phyloP scores from a whole-genome alignment of 2,329 filamentous ascomycete species.

The Paracoccidioides lutzii region DNA sequence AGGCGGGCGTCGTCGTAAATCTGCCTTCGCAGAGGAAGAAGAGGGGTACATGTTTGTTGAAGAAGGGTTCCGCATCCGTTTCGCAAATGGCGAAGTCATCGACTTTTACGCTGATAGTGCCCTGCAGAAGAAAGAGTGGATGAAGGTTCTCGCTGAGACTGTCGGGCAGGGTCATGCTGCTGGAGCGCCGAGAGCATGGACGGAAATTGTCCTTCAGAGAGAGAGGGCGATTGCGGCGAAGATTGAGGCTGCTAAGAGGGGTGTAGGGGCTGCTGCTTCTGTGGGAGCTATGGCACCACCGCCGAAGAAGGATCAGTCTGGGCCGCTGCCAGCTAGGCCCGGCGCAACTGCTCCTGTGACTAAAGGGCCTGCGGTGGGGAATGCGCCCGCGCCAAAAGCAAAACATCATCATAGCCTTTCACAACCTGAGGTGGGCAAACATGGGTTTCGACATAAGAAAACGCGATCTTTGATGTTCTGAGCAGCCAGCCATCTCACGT shows the following conservation, averaged over 20 bases:
- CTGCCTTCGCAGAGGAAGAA: conserved; percentile 93
- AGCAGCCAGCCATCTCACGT: background rate
- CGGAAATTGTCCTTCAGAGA: conserved; percentile 45
- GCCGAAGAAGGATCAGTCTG: conserved; percentile 17
- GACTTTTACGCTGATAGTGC: conserved; percentile 93
- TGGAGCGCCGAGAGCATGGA: conserved; percentile 43
- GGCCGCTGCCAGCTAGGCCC: conserved; percentile 17
- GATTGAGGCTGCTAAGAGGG: conserved; percentile 15
- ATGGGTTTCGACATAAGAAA: conserved; percentile 28
- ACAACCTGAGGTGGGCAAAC: conserved; percentile 23
- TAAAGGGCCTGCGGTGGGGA: too few species aligned
- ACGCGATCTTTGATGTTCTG: conserved; percentile 31
- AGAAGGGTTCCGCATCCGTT: conserved; percentile 95
- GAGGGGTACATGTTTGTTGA: conserved; percentile 99
- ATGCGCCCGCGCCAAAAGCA: conserved; percentile 17
- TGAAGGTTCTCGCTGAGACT: conserved; percentile 68
- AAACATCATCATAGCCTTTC: conserved; percentile 30
- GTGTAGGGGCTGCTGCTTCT: conserved; percentile 1
- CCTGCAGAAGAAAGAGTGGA: conserved; percentile 85
- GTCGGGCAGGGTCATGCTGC: conserved; percentile 43
- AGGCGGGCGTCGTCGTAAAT: conserved; percentile 70
- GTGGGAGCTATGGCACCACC: conserved; percentile 1
- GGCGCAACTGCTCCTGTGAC: conserved; percentile 20
- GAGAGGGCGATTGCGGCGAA: conserved; percentile 27
- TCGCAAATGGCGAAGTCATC: conserved; percentile 95